Conservation (phyloP, 176 grass and related monocot genomes). For the maize (Zea mays) region Zm-B73-REFERENCE-NAM-5.0 NC_050101.1:152310001-152310500, state of each 20-base stretch:
- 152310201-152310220: constrained; percentile 45
- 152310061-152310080: neutral
- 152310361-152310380: too few species aligned
- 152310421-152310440: too few species aligned
- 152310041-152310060: neutral
- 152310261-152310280: constrained; percentile 65
- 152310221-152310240: constrained; percentile 56
- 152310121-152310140: constrained; percentile 19
- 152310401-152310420: too few species aligned
- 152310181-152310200: neutral
- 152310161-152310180: constrained; percentile 12
- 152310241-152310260: constrained; percentile 55
- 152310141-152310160: constrained; percentile 10
- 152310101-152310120: neutral
- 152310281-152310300: constrained; percentile 43
- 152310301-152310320: constrained; percentile 3
- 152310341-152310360: neutral
- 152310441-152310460: too few species aligned
- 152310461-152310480: too few species aligned
- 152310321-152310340: neutral
- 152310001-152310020: constrained; percentile 54
- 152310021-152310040: neutral
- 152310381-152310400: too few species aligned
- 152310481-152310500: too few species aligned
- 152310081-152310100: neutral